Base-by-base conservation (phyloP, 2,329 filamentous ascomycete species). In the Apiospora phragmitis region DNA sequence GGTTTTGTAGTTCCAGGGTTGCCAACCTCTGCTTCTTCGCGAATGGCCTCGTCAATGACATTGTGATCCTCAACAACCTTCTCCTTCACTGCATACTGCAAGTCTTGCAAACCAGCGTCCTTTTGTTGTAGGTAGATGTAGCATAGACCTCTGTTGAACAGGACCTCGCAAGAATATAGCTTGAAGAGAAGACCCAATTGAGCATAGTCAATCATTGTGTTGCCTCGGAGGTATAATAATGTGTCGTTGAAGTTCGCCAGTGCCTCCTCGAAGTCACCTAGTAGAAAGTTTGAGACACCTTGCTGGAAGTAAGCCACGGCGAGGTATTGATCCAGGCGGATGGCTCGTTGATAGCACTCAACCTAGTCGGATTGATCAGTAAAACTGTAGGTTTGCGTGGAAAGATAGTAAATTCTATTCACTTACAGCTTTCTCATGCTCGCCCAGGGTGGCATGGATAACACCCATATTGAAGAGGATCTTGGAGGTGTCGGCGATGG, bases 231-330 rank as follows among this genome's bases (percentile, higher is more conserved):
- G 82, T 98, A 98, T 55, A 98, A 85, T 51, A 99, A 86, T 0
- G 96, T 98, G 79, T 99, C 96, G 85, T 99, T 99, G 88, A 99
- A 99, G 83, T 98, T 98, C 75, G 95, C 95, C 72, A 98, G 86
- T 24, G 96, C 96, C 82, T 98, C 96, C 81, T 98, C 95, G 76
- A 98, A 98, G 80, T 99, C 96, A 71, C 95, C 95, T 70, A 98
- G 90, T 67, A 99, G 86, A 82, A 99, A 99, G 81, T 98, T 99
- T 70, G 96, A 98, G 24, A 99, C 96, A 59, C 96, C 96, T 82
- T 98, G 94, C 79, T 99, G 96, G 81, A 99, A 99, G 81, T 98
- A 98, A 71, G 96, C 95, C 71, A 99, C 94, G 70, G 96, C 96
- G 65, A 99, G 92, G 80, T 98, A 99, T 80, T 96, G 93, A 79